These are phyloP conservation scores for Botryotinia calthae DNA, from an alignment of 2,329 filamentous ascomycete species.

Conservation along the genomic window DNA sequence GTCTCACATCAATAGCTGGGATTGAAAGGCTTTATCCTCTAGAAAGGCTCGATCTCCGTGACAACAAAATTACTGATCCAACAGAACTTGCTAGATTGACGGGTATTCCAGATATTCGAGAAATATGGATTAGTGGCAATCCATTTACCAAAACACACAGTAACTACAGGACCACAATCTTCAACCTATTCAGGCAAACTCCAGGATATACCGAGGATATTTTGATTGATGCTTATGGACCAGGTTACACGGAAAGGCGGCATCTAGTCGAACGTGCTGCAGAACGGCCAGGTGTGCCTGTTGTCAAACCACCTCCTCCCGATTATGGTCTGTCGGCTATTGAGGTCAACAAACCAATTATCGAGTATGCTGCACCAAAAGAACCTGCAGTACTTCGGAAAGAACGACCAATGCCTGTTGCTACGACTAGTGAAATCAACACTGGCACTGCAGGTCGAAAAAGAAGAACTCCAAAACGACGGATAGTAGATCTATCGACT, in stretches of 20 bases:
- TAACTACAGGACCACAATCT: slow-evolving; percentile 83
- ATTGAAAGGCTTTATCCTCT: slow-evolving; percentile 85
- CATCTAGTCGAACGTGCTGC: slow-evolving; percentile 78
- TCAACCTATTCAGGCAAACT: slow-evolving; percentile 90
- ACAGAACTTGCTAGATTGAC: slow-evolving; percentile 87
- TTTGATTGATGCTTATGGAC: slow-evolving; percentile 78
- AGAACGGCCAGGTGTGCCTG: slow-evolving; percentile 71
- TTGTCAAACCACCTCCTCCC: slow-evolving; percentile 66
- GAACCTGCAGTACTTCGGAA: slow-evolving; percentile 57
- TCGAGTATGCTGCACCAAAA: slow-evolving; percentile 51
- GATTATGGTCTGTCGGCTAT: slow-evolving; percentile 58
- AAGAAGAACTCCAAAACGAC: slow-evolving; percentile 57
- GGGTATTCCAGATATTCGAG: slow-evolving; percentile 83
- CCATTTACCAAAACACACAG: slow-evolving; percentile 85
- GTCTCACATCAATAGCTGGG: slow-evolving; percentile 81
- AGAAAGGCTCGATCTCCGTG: slow-evolving; percentile 85
- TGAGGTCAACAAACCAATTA: slow-evolving; percentile 66
- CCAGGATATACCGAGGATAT: slow-evolving; percentile 91
- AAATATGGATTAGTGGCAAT: slow-evolving; percentile 91
- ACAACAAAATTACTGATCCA: slow-evolving; percentile 88
- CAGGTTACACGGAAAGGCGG: slow-evolving; percentile 81
- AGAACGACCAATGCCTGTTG: slow-evolving; percentile 51
- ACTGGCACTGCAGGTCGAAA: slow-evolving; percentile 56
- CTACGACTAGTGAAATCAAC: slow-evolving; percentile 57
- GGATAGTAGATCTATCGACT: slow-evolving; percentile 63